Percentiles rank a stretch among this genome's conserved stretches.
These are phyloP conservation scores for Penicillium arizonense DNA, from an alignment of 495 filamentous ascomycete species.

Conservation along the genomic window DNA sequence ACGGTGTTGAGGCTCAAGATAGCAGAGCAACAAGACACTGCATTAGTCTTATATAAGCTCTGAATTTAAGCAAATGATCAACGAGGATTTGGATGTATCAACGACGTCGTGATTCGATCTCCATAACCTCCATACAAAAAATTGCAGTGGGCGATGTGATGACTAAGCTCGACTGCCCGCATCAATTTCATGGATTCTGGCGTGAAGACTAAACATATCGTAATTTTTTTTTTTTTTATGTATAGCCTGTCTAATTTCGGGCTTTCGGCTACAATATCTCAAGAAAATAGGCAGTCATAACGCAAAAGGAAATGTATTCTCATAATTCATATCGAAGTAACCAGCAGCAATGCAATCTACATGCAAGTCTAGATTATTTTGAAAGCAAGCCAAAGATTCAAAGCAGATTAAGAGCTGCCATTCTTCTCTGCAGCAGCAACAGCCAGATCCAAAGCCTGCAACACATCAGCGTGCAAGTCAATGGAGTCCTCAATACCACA, in stretches of 20 bases:
- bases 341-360: neutral
- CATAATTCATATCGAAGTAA: slow-evolving; percentile 9
- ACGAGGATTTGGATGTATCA: neutral
- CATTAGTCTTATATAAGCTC: neutral
- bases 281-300: neutral
- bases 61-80: neutral
- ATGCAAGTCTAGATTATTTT: neutral
- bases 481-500: slow-evolving; percentile 90
- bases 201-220: slow-evolving; percentile 14
- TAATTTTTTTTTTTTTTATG: neutral
- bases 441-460: slow-evolving; percentile 78
- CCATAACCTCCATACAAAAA: slow-evolving; percentile 13
- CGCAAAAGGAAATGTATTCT: slow-evolving; percentile 2
- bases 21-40: neutral
- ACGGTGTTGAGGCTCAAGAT: neutral
- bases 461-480: slow-evolving; percentile 80
- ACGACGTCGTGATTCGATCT: neutral
- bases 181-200: neutral
- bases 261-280: neutral
- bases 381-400: neutral
- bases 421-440: slow-evolving; percentile 40
- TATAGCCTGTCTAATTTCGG: too few relatives aligned
- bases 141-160: slow-evolving; percentile 13
- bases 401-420: slow-evolving; percentile 19
- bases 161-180: slow-evolving; percentile 18